Evolutionary conservation across 2,329 filamentous ascomycete genomes (phyloP).

Genomic region (Aspergillus novoparasiticus): DNA sequence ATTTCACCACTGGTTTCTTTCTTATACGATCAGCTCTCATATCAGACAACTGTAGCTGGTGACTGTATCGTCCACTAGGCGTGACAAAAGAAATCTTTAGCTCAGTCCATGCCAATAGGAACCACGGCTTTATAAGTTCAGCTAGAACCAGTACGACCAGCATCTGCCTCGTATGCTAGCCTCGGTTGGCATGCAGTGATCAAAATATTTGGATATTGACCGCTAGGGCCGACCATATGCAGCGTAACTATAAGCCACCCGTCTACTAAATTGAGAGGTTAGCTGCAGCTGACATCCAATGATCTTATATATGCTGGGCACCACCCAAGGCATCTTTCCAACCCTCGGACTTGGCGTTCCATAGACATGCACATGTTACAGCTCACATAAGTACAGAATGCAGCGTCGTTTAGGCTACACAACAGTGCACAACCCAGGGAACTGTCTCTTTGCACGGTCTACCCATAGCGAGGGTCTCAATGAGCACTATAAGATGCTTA

Average conservation of each 20-base stretch:
- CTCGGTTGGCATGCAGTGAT: not conserved
- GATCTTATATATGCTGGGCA: not conserved
- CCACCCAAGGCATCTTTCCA: not conserved
- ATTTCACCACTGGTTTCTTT: not conserved
- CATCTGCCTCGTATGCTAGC: not conserved
- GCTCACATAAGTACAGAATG: too few species aligned
- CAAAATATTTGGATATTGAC: not conserved
- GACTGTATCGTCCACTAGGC: too few species aligned
- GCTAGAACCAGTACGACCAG: not conserved
- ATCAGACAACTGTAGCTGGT: not conserved
- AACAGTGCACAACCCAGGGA: too few species aligned
- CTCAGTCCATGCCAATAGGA: not conserved
- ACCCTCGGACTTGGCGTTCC: too few species aligned
- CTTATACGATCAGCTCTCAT: not conserved
- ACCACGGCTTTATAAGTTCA: not conserved
- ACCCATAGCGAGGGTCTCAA: not conserved
- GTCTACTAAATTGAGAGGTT: not conserved
- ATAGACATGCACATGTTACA: too few species aligned
- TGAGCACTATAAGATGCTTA: not conserved
- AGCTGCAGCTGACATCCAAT: not conserved
- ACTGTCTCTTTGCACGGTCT: not conserved
- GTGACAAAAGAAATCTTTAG: too few species aligned
- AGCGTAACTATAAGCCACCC: not conserved
- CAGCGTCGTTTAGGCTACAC: too few species aligned
- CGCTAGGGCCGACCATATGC: not conserved